Percentiles rank a stretch among this genome's conserved stretches.
phyloP scores from a whole-genome alignment of 1,284 basidiomycete genomes.

The Heliocybe sulcata region DNA sequence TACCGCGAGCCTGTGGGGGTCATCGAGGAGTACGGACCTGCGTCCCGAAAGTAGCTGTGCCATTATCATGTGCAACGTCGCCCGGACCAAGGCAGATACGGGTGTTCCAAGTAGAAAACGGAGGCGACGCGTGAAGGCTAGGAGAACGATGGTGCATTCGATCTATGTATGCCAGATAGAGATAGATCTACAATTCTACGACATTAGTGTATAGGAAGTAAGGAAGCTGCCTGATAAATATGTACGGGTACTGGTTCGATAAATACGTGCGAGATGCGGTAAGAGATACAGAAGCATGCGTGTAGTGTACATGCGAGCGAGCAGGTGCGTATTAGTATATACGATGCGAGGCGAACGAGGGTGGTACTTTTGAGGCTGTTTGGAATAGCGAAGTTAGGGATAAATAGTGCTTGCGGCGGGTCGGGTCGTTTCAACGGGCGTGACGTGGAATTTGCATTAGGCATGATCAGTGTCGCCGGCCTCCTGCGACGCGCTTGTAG shows the following conservation, averaged over 20 bases:
- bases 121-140: neutral
- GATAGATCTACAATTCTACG: neutral
- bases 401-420: neutral
- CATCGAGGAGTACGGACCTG: constrained; percentile 14
- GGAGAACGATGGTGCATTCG: neutral
- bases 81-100: neutral
- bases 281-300: neutral
- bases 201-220: neutral
- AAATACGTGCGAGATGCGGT: neutral
- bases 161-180: neutral
- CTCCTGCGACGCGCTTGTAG: constrained; percentile 27
- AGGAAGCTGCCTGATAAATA: neutral
- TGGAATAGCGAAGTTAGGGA: neutral
- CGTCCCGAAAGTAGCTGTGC: neutral
- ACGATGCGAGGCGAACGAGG: neutral
- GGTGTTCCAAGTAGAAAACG: neutral
- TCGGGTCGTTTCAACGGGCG: neutral
- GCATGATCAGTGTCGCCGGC: neutral
- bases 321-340: neutral
- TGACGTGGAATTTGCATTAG: neutral
- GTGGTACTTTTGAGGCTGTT: neutral
- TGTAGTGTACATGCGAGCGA: neutral
- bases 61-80: neutral
- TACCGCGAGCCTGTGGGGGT: constrained; percentile 22
- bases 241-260: neutral